phyloP scores from a whole-genome alignment of 2,329 filamentous ascomycete species.

The Atkinsonella hypoxylon region DNA sequence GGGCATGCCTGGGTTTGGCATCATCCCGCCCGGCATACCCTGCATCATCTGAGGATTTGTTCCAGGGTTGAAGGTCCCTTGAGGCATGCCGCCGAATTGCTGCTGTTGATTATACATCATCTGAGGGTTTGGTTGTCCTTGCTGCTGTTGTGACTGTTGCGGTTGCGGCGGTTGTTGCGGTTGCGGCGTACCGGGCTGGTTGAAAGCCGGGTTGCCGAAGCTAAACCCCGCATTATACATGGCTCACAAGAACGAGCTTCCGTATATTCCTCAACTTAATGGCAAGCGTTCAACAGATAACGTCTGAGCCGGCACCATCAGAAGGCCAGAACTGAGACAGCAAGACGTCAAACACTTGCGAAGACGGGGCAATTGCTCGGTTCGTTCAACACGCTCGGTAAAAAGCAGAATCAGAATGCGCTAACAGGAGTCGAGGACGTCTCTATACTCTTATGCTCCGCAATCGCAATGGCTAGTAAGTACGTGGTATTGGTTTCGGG shows the following conservation, averaged over 20 bases:
- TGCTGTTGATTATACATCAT: constrained; percentile 48
- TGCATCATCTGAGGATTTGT: constrained; percentile 45
- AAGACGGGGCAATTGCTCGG: background rate
- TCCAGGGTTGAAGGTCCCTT: constrained; percentile 36
- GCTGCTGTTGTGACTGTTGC: constrained; percentile 25
- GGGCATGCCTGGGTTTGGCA: constrained; percentile 48
- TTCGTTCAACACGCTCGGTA: background rate
- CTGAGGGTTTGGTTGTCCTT: constrained; percentile 32
- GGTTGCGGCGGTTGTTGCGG: constrained; percentile 29
- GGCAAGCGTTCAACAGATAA: background rate
- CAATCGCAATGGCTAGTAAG: background rate
- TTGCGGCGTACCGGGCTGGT: constrained; percentile 17
- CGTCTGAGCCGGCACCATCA: background rate
- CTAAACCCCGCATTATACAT: constrained; percentile 47
- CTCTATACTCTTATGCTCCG: background rate
- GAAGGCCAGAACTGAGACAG: background rate
- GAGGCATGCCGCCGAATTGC: constrained; percentile 43
- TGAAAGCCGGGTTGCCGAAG: constrained; percentile 38
- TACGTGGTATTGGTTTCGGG: too few species aligned
- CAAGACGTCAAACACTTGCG: too few species aligned
- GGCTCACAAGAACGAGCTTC: constrained; percentile 12
- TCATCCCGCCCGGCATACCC: constrained; percentile 45
- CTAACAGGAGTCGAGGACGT: background rate
- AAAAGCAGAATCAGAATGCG: background rate
- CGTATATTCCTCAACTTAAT: background rate